A percentile compares a stretch with the other conserved stretches of the same genome.
These are phyloP conservation scores for Dunaliella sp. DNA, from an alignment of 139 green algal genomes.

Conservation along the genomic window DNA sequence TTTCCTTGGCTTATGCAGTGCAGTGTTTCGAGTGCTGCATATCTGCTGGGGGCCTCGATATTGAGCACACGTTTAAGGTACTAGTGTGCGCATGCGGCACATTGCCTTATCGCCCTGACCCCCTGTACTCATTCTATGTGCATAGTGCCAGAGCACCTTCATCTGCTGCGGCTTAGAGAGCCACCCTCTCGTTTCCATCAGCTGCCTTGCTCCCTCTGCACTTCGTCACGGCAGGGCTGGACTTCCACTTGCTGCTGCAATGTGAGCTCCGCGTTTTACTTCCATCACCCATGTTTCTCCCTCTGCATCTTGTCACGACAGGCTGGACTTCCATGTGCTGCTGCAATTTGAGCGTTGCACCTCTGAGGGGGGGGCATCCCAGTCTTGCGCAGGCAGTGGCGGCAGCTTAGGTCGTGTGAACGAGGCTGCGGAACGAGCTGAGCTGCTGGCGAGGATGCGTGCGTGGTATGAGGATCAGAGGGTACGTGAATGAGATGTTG, in stretches of 20 bases:
- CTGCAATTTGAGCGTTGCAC: slow-evolving; percentile 22
- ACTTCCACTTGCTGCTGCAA: not conserved
- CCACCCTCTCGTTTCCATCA: not conserved
- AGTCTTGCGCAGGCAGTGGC: not conserved
- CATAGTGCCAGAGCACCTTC: too few species aligned
- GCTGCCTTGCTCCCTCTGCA: not conserved
- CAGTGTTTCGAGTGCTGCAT: too few species aligned
- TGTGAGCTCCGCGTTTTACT: not conserved
- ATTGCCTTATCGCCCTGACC: too few species aligned
- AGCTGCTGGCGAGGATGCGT: not conserved
- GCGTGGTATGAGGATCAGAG: not conserved
- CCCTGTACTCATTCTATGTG: too few species aligned
- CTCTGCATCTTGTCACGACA: not conserved
- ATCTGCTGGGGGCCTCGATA: too few species aligned
- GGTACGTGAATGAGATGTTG: not conserved
- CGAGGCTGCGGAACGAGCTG: not conserved
- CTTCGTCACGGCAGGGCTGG: not conserved
- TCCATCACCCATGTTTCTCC: not conserved
- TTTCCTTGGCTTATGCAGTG: too few species aligned
- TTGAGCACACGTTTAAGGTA: too few species aligned
- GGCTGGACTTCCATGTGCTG: slow-evolving; percentile 26
- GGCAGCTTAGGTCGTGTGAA: slow-evolving; percentile 5
- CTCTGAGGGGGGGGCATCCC: not conserved
- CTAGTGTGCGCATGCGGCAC: too few species aligned
- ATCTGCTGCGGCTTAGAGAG: too few species aligned